Percentiles rank a stretch among this genome's conserved stretches.
Conservation (phyloP, 2,329 filamentous ascomycete genomes). For the Madurella mycetomatis region DNA sequence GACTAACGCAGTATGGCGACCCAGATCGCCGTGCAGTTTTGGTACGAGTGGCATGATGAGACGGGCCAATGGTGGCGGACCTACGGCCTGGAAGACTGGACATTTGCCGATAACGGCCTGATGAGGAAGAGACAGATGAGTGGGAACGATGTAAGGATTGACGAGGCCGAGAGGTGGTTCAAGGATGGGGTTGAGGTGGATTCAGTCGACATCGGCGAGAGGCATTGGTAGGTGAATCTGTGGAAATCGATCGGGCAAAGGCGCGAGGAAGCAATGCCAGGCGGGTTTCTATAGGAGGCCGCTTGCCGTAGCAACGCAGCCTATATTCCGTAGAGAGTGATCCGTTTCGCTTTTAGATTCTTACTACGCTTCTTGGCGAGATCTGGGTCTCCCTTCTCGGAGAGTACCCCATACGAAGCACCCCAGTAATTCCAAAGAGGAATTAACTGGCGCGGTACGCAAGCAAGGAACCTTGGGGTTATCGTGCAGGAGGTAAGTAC, state of each 20-base stretch:
- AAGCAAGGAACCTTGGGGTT: no score
- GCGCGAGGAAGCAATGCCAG: slow-evolving; percentile 26
- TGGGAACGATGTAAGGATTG: slow-evolving; percentile 64
- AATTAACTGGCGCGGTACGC: no score
- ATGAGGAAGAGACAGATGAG: slow-evolving; percentile 76
- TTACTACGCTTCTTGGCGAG: no score
- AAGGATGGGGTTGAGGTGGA: slow-evolving; percentile 66
- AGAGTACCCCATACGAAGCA: no score
- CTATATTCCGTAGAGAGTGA: no score
- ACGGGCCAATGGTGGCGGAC: slow-evolving; percentile 78
- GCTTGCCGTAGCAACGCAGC: no score
- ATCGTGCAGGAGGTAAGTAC: no score
- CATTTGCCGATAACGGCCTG: slow-evolving; percentile 62
- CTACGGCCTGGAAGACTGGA: slow-evolving; percentile 80
- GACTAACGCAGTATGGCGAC: neutral
- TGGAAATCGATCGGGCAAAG: neutral
- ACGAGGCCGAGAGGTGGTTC: slow-evolving; percentile 63
- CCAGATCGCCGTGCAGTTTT: slow-evolving; percentile 80
- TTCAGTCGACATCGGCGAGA: slow-evolving; percentile 59
- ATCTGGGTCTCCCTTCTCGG: no score
- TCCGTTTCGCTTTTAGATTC: no score
- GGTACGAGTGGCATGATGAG: slow-evolving; percentile 75
- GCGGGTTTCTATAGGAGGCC: no score
- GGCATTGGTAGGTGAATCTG: slow-evolving; percentile 54
- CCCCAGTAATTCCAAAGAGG: no score